Base-by-base conservation (phyloP, 2,329 filamentous ascomycete species). In the Falciphora oryzae region DNA sequence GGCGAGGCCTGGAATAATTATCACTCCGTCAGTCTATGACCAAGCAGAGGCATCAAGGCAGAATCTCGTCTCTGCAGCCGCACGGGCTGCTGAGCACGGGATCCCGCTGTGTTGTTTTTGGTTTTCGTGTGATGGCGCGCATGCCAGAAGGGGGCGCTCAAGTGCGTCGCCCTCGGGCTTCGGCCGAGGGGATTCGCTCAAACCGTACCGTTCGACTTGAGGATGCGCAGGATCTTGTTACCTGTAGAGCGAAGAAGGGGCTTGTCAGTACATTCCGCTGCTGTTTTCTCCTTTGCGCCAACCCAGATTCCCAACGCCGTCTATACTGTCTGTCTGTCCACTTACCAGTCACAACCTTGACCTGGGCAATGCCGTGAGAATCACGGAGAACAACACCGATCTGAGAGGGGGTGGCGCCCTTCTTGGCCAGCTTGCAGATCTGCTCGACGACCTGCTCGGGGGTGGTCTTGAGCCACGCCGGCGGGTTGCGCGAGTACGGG, bases 211-310 rank as follows among this genome's bases (percentile, higher is more conserved):
- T 86, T 91, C 75, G 90, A 90, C 89, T 97, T 98, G 75, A 99
- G 88, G 84, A 99, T 98, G 82, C 95, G 91, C 78, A 99, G 92
- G 80, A 99, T 97, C 88, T 97, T 96, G 92, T 99, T 99, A 84
- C 95, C 94, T 93, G 73, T 27, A n/a, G 11, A 25, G 27, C 63
- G 25, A 70, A 71, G 60, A 72, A 27, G 58, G 8, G 68, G 27
- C 22, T 11, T 16, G 75, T 83, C 73, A 84, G 78, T 71, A 71
- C 4, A 18, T 58, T 10, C 5, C 11, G 18, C 28, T 16, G 27
- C 57, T 6, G 32, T 2, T 16, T 50, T 38, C 27, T 2, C 14
- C 32, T 57, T 32, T 10, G 56, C 28, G n/a, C 56, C 6, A 11
- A 1, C 7, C n/a, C n/a, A 3, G 5, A 14, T 58, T 31, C 57